Base-by-base conservation (phyloP, 768 basidiomycete genomes). In the Xanthoconium purpureum region DNA sequence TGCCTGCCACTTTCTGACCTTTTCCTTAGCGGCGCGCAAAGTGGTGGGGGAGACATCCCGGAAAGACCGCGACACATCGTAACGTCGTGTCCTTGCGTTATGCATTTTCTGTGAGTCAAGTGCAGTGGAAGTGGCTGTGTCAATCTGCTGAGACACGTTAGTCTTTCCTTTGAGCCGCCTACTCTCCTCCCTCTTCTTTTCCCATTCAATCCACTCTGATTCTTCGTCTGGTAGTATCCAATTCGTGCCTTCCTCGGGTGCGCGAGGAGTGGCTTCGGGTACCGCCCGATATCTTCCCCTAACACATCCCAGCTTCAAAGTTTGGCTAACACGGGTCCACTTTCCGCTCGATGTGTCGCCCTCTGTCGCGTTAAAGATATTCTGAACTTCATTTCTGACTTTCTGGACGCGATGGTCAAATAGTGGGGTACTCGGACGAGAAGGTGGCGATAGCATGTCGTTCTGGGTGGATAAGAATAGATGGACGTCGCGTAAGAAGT, bases 121-220 rank as follows among this genome's bases (percentile, higher is more conserved):
- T 40, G 52, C 29, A 46, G 43, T 5, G 24, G 49, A 58, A 48
- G 39, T 4, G 37, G 13, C 18, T 12, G 15, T 47, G 42, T 28
- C 50, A 15, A 28, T 46, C 20, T 47, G 58, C 46, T 59, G 64
- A 15, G 61, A 52, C 9, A 47, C 43, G 9, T 57, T 63, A 1
- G 56, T 62, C 47, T 57, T 65, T 42, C 44, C 55, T 44, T 59
- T 66, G 46, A 61, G 50, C 17, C 63, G 54, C 39, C 59, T 62
- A 6, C 35, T 37, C 35, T 63, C 64, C 52, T 63, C 60, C 48
- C 61, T 66, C 57, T 62, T 67, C 55, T 58, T 69, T 66, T 82
- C 81, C 74, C 75, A 79, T 28, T 73, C 73, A 14, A 71, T 57
- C 81, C 82, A 82, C 36, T 78, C 77, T 44, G 73, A 73, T 63